These are phyloP conservation scores for Eucalyptus tenuipes DNA, from an alignment of 345 rosid species.

Conservation along the genomic window DNA sequence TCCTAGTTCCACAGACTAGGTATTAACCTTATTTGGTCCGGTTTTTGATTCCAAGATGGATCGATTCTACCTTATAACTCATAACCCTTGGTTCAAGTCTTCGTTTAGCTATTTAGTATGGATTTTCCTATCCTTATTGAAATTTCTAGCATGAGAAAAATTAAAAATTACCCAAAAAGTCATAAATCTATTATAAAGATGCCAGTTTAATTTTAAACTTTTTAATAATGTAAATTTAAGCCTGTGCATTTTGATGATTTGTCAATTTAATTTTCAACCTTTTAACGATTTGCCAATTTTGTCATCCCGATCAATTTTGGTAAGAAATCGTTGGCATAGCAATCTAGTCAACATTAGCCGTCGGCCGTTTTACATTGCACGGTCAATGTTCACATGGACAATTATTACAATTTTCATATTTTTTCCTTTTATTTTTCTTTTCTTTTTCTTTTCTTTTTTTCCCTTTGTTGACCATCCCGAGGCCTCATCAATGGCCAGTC, in stretches of 20 bases:
- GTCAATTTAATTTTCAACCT: no score
- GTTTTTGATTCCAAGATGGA: accelerated
- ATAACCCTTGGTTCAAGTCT: neutral
- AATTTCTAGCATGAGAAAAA: neutral
- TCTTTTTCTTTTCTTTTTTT: no score
- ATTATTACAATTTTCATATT: no score
- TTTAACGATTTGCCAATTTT: no score
- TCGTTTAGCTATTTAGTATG: neutral
- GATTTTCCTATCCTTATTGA: neutral
- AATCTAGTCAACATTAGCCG: no score
- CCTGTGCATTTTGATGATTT: no score
- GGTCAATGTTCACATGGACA: accelerated
- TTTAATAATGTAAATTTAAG: no score
- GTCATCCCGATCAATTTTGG: no score
- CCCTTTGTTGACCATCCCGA: no score
- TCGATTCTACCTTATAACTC: neutral
- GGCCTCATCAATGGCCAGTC: no score
- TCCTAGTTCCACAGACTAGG: neutral
- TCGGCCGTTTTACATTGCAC: accelerated
- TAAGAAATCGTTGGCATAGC: accelerated
- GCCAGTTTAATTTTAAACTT: accelerated
- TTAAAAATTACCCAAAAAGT: no score
- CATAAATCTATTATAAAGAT: accelerated
- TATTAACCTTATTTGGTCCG: neutral
- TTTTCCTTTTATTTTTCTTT: no score